These are phyloP conservation scores for Calophaca sinica DNA, from an alignment of 306 rosid genomes.

Conservation along the genomic window DNA sequence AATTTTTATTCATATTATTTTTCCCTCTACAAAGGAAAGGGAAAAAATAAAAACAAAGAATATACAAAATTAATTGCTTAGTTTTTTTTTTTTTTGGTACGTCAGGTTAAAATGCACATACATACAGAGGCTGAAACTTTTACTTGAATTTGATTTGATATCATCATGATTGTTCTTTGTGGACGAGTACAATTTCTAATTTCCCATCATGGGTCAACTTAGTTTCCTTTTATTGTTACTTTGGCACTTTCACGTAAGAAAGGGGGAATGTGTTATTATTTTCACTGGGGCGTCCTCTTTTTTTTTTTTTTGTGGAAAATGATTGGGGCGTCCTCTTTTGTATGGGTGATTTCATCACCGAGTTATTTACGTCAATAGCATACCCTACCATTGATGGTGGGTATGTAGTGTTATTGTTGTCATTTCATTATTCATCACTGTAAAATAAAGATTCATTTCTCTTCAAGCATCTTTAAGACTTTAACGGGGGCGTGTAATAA, in stretches of 20 bases:
- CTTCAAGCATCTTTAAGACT: background rate
- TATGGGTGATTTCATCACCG: constrained; percentile 43
- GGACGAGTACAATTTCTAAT: constrained; percentile 40
- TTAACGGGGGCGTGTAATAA: constrained; percentile 33
- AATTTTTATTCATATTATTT: background rate
- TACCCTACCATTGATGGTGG: constrained; percentile 57
- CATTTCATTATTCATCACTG: constrained; percentile 46
- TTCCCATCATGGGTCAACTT: constrained; percentile 54
- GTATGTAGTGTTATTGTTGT: constrained; percentile 51
- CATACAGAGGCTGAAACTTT: constrained; percentile 24
- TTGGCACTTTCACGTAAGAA: constrained; percentile 47
- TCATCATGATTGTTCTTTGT: constrained; percentile 33
- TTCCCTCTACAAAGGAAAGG: background rate
- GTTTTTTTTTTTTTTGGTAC: background rate
- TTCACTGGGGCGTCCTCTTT: constrained; percentile 35
- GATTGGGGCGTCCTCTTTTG: constrained; percentile 38
- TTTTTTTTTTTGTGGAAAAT: too few relatives aligned
- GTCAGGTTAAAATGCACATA: constrained; percentile 17
- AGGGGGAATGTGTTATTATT: constrained; percentile 41
- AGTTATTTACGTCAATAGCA: constrained; percentile 49
- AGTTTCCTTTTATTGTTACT: constrained; percentile 55
- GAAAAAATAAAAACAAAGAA: background rate
- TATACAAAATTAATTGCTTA: background rate
- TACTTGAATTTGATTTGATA: constrained; percentile 26
- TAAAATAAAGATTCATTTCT: constrained; percentile 34